phyloP scores from a whole-genome alignment of 495 filamentous ascomycete species.

The Glarea lozoyensis region DNA sequence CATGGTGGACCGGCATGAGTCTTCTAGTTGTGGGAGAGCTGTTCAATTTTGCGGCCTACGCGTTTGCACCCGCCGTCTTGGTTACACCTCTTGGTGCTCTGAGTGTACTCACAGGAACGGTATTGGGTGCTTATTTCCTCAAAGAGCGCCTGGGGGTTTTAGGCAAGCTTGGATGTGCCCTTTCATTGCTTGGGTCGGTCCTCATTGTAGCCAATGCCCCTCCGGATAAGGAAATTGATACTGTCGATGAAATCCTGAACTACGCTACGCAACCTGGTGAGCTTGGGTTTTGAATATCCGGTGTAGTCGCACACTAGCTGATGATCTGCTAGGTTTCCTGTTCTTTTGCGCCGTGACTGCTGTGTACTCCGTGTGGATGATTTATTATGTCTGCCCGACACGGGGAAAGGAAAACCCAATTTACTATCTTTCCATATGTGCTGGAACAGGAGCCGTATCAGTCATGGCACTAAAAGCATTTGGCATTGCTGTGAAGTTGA shows the following conservation, averaged over 20 bases:
- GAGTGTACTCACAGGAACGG: conserved; percentile 85
- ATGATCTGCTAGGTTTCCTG: background rate
- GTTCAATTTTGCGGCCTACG: conserved; percentile 93
- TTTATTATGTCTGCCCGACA: background rate
- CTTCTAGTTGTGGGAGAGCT: conserved; percentile 73
- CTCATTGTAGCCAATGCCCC: conserved; percentile 95
- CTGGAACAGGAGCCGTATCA: too few relatives aligned
- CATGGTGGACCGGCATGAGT: conserved; percentile 88
- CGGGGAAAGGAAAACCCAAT: background rate
- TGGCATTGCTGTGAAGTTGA: conserved; percentile 89
- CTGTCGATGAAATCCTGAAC: conserved; percentile 74
- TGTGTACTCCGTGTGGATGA: background rate
- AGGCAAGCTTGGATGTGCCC: conserved; percentile 87
- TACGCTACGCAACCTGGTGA: conserved; percentile 83
- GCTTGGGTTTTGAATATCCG: conserved; percentile 14
- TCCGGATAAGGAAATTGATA: conserved; percentile 78
- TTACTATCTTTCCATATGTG: too few relatives aligned
- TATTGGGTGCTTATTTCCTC: conserved; percentile 90
- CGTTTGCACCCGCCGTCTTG: conserved; percentile 91
- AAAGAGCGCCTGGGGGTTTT: conserved; percentile 76
- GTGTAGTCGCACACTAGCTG: background rate
- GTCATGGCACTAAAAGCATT: conserved; percentile 98
- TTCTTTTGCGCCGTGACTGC: background rate
- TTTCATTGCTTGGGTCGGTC: conserved; percentile 88
- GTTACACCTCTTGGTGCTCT: conserved; percentile 89